A percentile compares a stretch with the other conserved stretches of the same genome.
phyloP scores from a whole-genome alignment of 192 early-diverging fungal genomes.

The Coemansia sp. region DNA sequence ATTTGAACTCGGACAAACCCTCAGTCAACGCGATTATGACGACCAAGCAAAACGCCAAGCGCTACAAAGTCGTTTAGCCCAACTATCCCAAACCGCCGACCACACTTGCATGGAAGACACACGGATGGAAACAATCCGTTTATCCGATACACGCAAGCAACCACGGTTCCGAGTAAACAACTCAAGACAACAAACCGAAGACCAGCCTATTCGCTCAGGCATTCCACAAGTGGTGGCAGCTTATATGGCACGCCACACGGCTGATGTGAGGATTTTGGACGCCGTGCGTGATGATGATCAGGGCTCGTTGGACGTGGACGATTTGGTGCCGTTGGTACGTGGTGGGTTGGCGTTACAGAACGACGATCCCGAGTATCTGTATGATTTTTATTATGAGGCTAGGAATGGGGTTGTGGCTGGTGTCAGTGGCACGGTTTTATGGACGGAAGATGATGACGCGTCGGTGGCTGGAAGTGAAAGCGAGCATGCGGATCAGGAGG shows the following conservation, averaged over 20 bases:
- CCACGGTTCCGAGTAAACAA: conserved; percentile 30
- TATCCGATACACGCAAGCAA: conserved; percentile 1
- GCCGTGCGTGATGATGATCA: conserved; percentile 63
- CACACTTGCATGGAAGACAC: not conserved
- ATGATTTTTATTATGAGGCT: conserved; percentile 67
- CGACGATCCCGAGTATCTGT: conserved; percentile 63
- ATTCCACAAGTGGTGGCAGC: conserved; percentile 33
- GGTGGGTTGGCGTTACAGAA: conserved; percentile 57
- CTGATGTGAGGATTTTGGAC: conserved; percentile 65
- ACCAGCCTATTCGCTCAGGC: conserved; percentile 4
- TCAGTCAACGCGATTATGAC: conserved; percentile 63
- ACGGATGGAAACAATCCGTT: not conserved
- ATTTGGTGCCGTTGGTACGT: conserved; percentile 70
- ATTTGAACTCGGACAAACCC: conserved; percentile 68
- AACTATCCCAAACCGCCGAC: conserved; percentile 9
- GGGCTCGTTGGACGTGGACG: conserved; percentile 58
- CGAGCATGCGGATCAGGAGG: conserved; percentile 27
- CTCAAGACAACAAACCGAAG: conserved; percentile 2
- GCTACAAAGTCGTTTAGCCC: conserved; percentile 46
- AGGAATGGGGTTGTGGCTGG: conserved; percentile 27
- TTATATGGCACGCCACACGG: conserved; percentile 38
- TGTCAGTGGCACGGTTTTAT: conserved; percentile 7
- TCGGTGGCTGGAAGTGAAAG: conserved; percentile 40
- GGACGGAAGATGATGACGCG: not conserved
- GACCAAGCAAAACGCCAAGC: conserved; percentile 56